A percentile compares a stretch with the other conserved stretches of the same genome.
phyloP scores from a whole-genome alignment of 2,329 filamentous ascomycete genomes.

The Epichloe sibirici region DNA sequence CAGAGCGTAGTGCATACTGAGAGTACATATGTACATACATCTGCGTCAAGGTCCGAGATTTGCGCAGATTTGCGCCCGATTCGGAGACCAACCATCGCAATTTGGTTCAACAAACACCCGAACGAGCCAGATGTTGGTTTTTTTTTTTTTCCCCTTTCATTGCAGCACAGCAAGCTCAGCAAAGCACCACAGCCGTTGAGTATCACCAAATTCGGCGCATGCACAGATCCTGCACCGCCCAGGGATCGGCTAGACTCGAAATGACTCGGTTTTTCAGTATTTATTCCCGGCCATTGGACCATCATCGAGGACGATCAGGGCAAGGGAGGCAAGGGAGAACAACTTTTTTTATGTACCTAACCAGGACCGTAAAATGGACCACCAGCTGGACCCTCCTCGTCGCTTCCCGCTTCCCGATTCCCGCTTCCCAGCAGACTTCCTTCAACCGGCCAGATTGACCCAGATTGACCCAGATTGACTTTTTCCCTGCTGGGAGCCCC shows the following conservation, averaged over 20 bases:
- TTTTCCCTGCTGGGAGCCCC: conserved; percentile 2
- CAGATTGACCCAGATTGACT: background rate
- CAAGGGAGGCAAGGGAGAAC: background rate
- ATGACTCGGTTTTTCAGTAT: background rate
- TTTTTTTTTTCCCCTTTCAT: background rate
- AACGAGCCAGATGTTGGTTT: background rate
- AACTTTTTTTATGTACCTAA: background rate
- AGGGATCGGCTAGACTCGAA: background rate
- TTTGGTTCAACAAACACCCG: background rate
- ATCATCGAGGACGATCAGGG: background rate
- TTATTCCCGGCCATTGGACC: background rate
- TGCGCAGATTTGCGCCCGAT: too few species aligned
- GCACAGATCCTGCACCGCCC: background rate
- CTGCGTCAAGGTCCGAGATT: too few species aligned
- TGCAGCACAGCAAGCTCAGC: background rate
- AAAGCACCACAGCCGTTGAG: background rate
- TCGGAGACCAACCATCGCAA: background rate
- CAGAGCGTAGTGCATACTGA: background rate
- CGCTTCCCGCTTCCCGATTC: background rate
- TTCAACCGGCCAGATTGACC: background rate
- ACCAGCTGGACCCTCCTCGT: background rate
- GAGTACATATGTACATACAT: too few species aligned
- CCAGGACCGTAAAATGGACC: background rate
- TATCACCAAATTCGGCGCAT: background rate
- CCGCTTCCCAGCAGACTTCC: background rate